Evolutionary conservation across 257 asterid species (phyloP).

Genomic region (Capsicum pubescens): DNA sequence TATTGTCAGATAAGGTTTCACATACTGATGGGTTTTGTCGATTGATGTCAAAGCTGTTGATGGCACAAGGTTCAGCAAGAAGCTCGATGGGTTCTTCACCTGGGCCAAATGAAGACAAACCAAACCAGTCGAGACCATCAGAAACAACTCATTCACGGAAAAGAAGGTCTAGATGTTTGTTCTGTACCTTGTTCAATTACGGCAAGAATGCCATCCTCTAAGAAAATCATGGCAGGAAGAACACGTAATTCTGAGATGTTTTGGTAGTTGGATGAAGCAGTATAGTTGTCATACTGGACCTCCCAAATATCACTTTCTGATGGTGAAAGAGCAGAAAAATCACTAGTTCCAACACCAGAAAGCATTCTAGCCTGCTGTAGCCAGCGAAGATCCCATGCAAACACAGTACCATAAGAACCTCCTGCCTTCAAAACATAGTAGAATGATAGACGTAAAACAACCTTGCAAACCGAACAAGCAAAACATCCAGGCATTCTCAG

Average conservation of each 20-base stretch:
- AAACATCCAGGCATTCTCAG: background rate
- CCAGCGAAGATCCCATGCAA: slow-evolving; percentile 95
- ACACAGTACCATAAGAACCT: slow-evolving; percentile 90
- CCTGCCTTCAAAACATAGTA: slow-evolving; percentile 73
- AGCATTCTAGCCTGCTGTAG: slow-evolving; percentile 72
- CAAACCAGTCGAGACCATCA: slow-evolving; percentile 35
- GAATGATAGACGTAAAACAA: slow-evolving; percentile 25
- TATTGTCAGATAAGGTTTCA: slow-evolving; percentile 21
- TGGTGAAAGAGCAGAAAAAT: slow-evolving; percentile 48
- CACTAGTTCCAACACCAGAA: slow-evolving; percentile 55
- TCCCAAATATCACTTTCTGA: slow-evolving; percentile 94
- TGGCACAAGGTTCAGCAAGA: slow-evolving; percentile 89
- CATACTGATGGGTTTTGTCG: slow-evolving; percentile 78
- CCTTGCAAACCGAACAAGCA: background rate
- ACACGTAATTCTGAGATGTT: slow-evolving; percentile 63
- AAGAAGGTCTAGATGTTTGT: background rate
- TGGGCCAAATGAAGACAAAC: slow-evolving; percentile 35
- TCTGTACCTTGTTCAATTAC: slow-evolving; percentile 75
- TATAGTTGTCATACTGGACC: slow-evolving; percentile 80
- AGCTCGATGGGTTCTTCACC: slow-evolving; percentile 82
- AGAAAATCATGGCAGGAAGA: slow-evolving; percentile 92
- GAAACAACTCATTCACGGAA: background rate
- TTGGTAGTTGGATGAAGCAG: slow-evolving; percentile 59
- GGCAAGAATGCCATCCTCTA: slow-evolving; percentile 94
- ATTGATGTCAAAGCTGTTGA: slow-evolving; percentile 90